Evolutionary conservation across 352 stramenopile species (phyloP).

Genomic region (Aphanomyces euteiches): DNA sequence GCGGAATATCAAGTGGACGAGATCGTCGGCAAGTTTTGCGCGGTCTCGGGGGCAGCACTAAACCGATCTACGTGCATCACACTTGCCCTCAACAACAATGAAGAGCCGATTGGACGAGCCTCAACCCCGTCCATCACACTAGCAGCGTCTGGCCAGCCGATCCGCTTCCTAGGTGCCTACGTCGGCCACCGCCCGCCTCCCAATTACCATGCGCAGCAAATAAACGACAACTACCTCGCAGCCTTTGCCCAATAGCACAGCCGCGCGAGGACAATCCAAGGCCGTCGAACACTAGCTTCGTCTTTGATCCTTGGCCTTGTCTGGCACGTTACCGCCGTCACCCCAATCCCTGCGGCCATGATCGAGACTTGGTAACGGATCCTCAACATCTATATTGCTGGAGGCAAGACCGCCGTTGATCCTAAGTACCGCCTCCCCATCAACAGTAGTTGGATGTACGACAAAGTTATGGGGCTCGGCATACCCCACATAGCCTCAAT

Average conservation of each 20-base stretch:
- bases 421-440: too few relatives aligned
- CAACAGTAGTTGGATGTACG: too few relatives aligned
- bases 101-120: neutral
- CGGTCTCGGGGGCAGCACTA: conserved; percentile 28
- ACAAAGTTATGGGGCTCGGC: too few relatives aligned
- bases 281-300: neutral
- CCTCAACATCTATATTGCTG: neutral
- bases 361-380: neutral
- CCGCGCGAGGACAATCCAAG: conserved; percentile 14
- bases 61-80: conserved; percentile 31
- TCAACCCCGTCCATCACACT: neutral
- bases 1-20: conserved; percentile 26
- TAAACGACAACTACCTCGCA: neutral
- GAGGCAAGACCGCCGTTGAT: neutral
- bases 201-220: neutral
- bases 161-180: conserved; percentile 28
- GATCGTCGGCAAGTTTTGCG: conserved; percentile 33
- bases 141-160: neutral
- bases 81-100: conserved; percentile 23
- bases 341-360: neutral
- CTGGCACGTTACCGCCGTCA: neutral
- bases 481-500: too few relatives aligned
- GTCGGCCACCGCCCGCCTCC: conserved; percentile 8
- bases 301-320: neutral
- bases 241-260: conserved; percentile 1